A percentile compares a stretch with the other conserved stretches of the same genome.
phyloP scores from a whole-genome alignment of 306 rosid species.

The Vicia villosa region DNA sequence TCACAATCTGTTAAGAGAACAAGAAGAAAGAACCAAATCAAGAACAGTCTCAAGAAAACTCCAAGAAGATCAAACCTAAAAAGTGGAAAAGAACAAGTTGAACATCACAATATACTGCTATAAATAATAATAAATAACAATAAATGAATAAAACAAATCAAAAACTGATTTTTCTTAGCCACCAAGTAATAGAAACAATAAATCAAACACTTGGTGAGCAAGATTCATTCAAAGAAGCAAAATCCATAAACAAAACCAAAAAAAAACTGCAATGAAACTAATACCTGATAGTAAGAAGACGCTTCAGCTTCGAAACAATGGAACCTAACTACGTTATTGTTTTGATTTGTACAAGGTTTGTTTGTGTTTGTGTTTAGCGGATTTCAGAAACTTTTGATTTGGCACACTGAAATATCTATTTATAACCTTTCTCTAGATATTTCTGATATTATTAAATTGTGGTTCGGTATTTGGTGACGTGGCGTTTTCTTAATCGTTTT shows the following conservation, averaged over 20 bases:
- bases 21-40: no score
- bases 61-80: no score
- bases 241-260: neutral
- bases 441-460: slow-evolving; percentile 45
- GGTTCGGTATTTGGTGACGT: slow-evolving; percentile 36
- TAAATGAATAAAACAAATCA: neutral
- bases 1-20: no score
- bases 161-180: slow-evolving; percentile 19
- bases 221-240: neutral
- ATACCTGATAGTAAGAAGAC: no score
- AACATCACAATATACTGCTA: no score
- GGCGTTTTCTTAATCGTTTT: slow-evolving; percentile 48
- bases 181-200: slow-evolving; percentile 35
- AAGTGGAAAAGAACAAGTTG: no score
- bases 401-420: slow-evolving; percentile 35
- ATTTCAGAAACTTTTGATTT: slow-evolving; percentile 15
- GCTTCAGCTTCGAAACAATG: no score
- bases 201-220: neutral
- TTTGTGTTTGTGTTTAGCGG: neutral
- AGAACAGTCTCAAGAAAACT: no score
- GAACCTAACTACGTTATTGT: no score
- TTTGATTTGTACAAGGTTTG: no score
- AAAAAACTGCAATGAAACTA: no score
- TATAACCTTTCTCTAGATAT: slow-evolving; percentile 81
- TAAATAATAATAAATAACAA: neutral